A percentile compares a stretch with the other conserved stretches of the same genome.
These are phyloP conservation scores for Nannizzia gypsea DNA, from an alignment of 2,329 filamentous ascomycete species.

Conservation along the genomic window DNA sequence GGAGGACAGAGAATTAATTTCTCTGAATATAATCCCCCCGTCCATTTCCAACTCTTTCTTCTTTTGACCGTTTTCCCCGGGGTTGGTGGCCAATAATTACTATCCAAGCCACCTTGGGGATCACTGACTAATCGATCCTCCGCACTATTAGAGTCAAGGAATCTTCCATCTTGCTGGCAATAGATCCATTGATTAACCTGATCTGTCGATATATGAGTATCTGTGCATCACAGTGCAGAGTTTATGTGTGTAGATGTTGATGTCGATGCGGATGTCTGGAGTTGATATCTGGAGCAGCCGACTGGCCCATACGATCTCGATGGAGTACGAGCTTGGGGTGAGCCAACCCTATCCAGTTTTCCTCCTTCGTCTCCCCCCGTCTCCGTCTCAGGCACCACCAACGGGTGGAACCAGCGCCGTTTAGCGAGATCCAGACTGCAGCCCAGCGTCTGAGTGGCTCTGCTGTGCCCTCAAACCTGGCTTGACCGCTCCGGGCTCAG, in stretches of 20 bases:
- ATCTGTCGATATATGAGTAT: background rate
- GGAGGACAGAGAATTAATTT: background rate
- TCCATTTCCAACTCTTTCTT: background rate
- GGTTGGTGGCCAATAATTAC: background rate
- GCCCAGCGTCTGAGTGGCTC: background rate
- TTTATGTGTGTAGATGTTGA: too few species aligned
- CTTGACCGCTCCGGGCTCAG: background rate
- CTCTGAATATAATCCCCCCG: background rate
- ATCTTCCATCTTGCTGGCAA: background rate
- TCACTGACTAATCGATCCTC: slow-evolving; percentile 1
- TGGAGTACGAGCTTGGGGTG: background rate
- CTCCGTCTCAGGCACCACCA: background rate
- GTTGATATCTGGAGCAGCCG: too few species aligned
- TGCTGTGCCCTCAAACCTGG: too few species aligned
- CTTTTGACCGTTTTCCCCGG: background rate
- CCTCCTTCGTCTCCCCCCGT: background rate
- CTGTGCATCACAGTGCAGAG: too few species aligned
- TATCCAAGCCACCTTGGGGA: background rate
- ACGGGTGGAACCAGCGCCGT: background rate
- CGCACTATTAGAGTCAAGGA: background rate
- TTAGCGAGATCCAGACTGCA: background rate
- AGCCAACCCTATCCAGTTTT: background rate
- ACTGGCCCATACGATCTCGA: too few species aligned
- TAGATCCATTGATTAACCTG: background rate
- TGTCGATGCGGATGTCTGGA: too few species aligned